phyloP scores from a whole-genome alignment of 306 rosid species.

The Mimosa pudica region DNA sequence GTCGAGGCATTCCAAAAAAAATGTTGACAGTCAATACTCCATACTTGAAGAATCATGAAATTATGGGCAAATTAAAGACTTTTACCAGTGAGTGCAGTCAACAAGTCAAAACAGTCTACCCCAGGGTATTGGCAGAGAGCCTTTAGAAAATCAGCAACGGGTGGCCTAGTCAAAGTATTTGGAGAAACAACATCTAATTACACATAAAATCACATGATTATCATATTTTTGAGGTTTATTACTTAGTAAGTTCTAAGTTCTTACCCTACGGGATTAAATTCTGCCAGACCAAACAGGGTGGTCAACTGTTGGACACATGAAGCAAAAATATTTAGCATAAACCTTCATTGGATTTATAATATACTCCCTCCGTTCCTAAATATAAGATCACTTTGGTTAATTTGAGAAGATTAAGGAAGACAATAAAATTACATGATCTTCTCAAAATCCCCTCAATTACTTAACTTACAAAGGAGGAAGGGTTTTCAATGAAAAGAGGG shows the following conservation, averaged over 20 bases:
- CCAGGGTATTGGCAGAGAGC: constrained; percentile 52
- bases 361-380: too few relatives aligned
- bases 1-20: neutral
- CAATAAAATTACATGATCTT: too few relatives aligned
- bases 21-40: constrained; percentile 17
- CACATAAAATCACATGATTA: neutral
- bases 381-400: too few relatives aligned
- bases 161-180: constrained; percentile 41
- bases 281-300: constrained; percentile 58
- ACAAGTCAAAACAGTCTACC: constrained; percentile 65
- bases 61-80: neutral
- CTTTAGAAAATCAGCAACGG: constrained; percentile 48
- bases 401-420: too few relatives aligned
- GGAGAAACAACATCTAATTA: constrained; percentile 20
- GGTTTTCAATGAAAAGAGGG: too few relatives aligned
- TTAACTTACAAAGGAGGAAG: too few relatives aligned
- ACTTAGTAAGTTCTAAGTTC: constrained; percentile 4
- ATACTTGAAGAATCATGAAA: constrained; percentile 8
- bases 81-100: constrained; percentile 62
- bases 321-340: neutral
- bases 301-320: constrained; percentile 47
- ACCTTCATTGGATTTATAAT: neutral
- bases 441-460: too few relatives aligned
- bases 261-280: constrained; percentile 78
- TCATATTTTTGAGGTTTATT: neutral